Conservation (phyloP, 805 yeast genomes). For the Kodamaea restingae region DNA sequence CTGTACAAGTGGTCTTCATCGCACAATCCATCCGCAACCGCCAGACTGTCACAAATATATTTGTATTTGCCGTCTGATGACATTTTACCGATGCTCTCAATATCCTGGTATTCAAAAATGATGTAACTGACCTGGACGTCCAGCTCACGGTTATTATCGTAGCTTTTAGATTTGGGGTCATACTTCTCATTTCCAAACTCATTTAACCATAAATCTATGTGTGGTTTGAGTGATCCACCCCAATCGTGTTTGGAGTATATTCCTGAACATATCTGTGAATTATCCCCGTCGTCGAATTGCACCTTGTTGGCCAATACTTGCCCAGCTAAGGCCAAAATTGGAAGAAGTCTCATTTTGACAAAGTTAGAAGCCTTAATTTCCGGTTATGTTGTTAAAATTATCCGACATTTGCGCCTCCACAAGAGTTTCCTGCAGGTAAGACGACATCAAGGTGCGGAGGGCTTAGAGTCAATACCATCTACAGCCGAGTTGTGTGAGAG, state of each 20-base stretch:
- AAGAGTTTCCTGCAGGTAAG: not conserved
- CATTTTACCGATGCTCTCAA: conserved; percentile 58
- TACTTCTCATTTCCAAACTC: conserved; percentile 27
- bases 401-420: not conserved
- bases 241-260: conserved; percentile 84
- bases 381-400: conserved; percentile 1
- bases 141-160: conserved; percentile 25
- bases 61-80: conserved; percentile 41
- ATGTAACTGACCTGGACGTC: conserved; percentile 57
- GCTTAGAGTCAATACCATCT: not conserved
- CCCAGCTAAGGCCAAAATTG: conserved; percentile 1
- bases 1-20: conserved; percentile 48
- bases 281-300: conserved; percentile 39
- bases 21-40: conserved; percentile 58
- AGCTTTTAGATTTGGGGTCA: conserved; percentile 19
- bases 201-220: conserved; percentile 28
- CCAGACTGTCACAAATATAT: conserved; percentile 72
- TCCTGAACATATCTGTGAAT: conserved; percentile 79
- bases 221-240: conserved; percentile 74
- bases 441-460: not conserved
- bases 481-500: no score
- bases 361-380: not conserved
- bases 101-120: conserved; percentile 80
- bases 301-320: conserved; percentile 40
- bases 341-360: conserved; percentile 1